phyloP scores from a whole-genome alignment of 2,329 filamentous ascomycete species.

The Bipolaris victoriae region DNA sequence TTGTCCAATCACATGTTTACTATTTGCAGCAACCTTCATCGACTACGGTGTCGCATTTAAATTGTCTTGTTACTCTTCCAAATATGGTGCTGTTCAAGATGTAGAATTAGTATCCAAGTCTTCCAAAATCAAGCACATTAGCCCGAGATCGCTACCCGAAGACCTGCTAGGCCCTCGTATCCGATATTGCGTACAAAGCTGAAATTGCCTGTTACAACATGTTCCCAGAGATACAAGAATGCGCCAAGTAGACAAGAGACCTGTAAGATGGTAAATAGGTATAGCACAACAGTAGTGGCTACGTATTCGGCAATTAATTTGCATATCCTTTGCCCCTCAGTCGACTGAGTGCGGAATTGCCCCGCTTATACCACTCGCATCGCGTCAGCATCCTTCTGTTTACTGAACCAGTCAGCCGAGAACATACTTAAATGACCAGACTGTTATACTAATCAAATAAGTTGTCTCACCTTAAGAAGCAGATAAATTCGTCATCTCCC shows the following conservation, averaged over 20 bases:
- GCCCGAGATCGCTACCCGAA: too few relatives aligned
- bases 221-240: not conserved
- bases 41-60: not conserved
- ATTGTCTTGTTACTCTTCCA: not conserved
- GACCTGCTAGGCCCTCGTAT: too few relatives aligned
- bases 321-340: not conserved
- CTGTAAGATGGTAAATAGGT: not conserved
- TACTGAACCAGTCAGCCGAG: conserved; percentile 2
- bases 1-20: conserved; percentile 30
- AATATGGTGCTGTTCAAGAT: not conserved
- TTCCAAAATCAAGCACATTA: too few relatives aligned
- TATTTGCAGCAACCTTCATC: conserved; percentile 6
- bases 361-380: not conserved
- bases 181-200: too few relatives aligned
- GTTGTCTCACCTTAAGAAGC: not conserved
- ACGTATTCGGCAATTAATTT: not conserved
- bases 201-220: not conserved
- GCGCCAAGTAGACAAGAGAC: not conserved
- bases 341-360: not conserved
- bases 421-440: not conserved
- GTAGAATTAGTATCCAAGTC: not conserved
- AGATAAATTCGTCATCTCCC: not conserved
- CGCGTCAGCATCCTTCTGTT: not conserved
- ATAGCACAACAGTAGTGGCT: not conserved
- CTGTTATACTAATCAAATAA: not conserved